Evolutionary conservation across 768 basidiomycete species (phyloP).

Genomic region (Chalciporus chontae): DNA sequence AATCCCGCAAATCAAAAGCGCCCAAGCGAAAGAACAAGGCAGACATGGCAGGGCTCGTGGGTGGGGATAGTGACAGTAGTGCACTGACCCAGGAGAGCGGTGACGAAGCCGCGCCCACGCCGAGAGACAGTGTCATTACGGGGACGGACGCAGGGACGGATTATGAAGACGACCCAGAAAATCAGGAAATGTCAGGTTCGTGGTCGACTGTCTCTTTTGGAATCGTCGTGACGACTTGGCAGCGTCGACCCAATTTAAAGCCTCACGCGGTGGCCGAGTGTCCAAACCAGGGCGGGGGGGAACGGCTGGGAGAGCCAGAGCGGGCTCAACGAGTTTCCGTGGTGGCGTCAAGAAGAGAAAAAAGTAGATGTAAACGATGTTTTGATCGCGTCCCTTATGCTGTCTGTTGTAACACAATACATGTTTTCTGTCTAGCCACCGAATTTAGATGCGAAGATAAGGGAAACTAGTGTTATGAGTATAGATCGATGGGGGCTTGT

Average conservation of each 20-base stretch:
- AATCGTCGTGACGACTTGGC: slow-evolving; percentile 13
- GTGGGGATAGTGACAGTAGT: slow-evolving; percentile 82
- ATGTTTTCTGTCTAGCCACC: background rate
- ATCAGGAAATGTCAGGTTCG: slow-evolving; percentile 57
- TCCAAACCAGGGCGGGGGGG: slow-evolving; percentile 25
- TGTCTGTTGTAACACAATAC: background rate
- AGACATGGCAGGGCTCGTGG: slow-evolving; percentile 69
- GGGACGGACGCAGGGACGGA: slow-evolving; percentile 71
- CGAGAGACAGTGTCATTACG: slow-evolving; percentile 63
- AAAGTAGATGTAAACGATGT: slow-evolving; percentile 20
- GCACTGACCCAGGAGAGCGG: slow-evolving; percentile 81
- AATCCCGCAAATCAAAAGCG: slow-evolving; percentile 40
- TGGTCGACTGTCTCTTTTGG: slow-evolving; percentile 6
- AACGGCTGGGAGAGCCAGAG: slow-evolving; percentile 23
- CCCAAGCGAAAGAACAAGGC: slow-evolving; percentile 46
- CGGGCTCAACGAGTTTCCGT: slow-evolving; percentile 19
- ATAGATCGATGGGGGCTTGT: slow-evolving; percentile 6
- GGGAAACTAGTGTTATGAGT: background rate
- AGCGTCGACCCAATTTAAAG: slow-evolving; percentile 20
- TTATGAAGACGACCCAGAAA: slow-evolving; percentile 69
- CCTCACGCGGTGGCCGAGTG: slow-evolving; percentile 25
- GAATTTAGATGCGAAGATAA: slow-evolving; percentile 5
- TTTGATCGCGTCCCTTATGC: background rate
- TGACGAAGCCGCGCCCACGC: slow-evolving; percentile 62
- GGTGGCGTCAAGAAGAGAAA: slow-evolving; percentile 33